phyloP scores from a whole-genome alignment of 2,329 filamentous ascomycete species.

The Akanthomyces uredinophilus region DNA sequence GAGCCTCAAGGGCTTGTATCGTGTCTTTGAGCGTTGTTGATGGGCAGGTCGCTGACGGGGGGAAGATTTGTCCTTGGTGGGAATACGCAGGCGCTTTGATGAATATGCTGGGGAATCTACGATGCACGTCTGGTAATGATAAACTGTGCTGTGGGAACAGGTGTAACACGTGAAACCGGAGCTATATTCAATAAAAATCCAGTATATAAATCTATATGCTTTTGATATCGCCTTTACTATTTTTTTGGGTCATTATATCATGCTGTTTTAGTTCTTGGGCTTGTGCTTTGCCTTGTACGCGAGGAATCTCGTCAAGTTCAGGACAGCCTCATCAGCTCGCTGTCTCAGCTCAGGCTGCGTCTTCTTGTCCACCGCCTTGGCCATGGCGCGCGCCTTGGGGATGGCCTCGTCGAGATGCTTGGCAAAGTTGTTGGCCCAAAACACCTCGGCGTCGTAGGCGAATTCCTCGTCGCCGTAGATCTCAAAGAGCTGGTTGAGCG shows the following conservation, averaged over 20 bases:
- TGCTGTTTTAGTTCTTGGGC: slow-evolving; percentile 23
- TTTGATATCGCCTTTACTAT: slow-evolving; percentile 8
- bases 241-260: neutral
- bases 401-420: slow-evolving; percentile 51
- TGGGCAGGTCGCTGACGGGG: neutral
- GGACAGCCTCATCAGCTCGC: slow-evolving; percentile 54
- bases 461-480: slow-evolving; percentile 59
- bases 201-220: slow-evolving; percentile 6
- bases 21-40: slow-evolving; percentile 92
- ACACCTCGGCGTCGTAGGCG: slow-evolving; percentile 56
- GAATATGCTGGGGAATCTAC: neutral
- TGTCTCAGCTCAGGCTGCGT: slow-evolving; percentile 50
- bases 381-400: slow-evolving; percentile 50
- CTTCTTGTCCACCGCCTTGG: slow-evolving; percentile 58
- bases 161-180: neutral
- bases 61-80: neutral
- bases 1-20: slow-evolving; percentile 85
- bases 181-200: neutral
- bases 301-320: slow-evolving; percentile 59
- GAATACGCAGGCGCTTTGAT: neutral
- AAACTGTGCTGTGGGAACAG: neutral
- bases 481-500: slow-evolving; percentile 62
- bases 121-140: neutral
- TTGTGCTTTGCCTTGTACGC: slow-evolving; percentile 59
- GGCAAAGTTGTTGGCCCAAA: slow-evolving; percentile 58